Conservation (phyloP, 306 rosid species). For the Castanea mollissima region DNA sequence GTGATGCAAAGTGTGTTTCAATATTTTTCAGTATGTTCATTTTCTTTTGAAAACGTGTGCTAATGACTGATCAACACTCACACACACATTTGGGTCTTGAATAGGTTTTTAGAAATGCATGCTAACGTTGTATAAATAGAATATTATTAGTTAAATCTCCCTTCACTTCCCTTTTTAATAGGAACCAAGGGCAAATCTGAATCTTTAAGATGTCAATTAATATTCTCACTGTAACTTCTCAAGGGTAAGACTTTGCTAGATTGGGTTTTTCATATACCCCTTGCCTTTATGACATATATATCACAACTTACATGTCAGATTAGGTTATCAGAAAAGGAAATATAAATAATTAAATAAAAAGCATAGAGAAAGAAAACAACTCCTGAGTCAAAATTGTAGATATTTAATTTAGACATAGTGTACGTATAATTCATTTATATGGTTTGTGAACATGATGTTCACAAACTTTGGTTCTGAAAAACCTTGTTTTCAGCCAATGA, state of each 20-base stretch:
- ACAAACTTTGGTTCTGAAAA: slow-evolving; percentile 14
- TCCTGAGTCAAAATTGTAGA: background rate
- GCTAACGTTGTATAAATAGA: background rate
- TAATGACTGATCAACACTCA: background rate
- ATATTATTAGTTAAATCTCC: background rate
- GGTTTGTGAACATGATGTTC: slow-evolving; percentile 12
- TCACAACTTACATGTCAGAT: background rate
- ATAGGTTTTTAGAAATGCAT: background rate
- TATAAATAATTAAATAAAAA: background rate
- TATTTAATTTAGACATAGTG: slow-evolving; percentile 5
- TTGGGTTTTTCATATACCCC: background rate
- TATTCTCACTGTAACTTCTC: background rate
- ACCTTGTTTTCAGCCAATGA: too few species aligned
- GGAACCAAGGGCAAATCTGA: background rate
- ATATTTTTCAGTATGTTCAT: background rate
- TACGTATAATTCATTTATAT: slow-evolving; percentile 3
- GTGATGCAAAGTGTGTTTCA: background rate
- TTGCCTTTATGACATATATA: background rate
- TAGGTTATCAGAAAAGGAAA: background rate
- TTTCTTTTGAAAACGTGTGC: too few species aligned
- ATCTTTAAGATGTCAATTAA: background rate
- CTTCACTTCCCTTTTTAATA: background rate
- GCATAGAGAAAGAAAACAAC: background rate
- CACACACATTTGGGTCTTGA: background rate
- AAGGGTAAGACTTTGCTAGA: background rate